These are phyloP conservation scores for Alloteropsis semialata DNA, from an alignment of 176 grass and related monocot genomes.

Conservation along the genomic window DNA sequence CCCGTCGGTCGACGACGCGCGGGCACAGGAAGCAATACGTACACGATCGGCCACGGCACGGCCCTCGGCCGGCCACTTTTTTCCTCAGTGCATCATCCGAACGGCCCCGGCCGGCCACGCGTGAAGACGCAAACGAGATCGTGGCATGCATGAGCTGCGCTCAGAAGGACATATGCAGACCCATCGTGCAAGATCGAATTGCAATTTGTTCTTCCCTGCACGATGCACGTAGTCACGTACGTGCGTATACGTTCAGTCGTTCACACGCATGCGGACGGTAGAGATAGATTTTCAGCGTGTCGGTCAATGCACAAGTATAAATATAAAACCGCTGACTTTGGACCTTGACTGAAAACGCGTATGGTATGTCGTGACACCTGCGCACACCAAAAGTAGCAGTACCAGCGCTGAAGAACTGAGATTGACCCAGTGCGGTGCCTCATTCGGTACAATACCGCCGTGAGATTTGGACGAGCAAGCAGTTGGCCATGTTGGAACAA, in stretches of 20 bases:
- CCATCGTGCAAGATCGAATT: not conserved
- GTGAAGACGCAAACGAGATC: not conserved
- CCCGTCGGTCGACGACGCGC: slow-evolving; percentile 20
- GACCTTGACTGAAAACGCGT: not conserved
- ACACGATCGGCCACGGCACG: too few species aligned
- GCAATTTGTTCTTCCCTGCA: not conserved
- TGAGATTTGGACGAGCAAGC: too few species aligned
- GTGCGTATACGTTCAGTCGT: not conserved
- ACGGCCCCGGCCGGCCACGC: not conserved
- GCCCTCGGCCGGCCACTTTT: too few species aligned
- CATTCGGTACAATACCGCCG: not conserved
- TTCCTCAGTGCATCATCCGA: too few species aligned
- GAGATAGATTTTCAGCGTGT: not conserved
- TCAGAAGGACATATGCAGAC: too few species aligned
- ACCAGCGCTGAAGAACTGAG: not conserved
- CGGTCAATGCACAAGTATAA: not conserved
- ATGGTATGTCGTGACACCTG: not conserved
- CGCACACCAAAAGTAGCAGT: not conserved
- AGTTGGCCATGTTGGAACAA: too few species aligned
- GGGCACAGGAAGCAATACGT: slow-evolving; percentile 39
- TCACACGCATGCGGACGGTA: not conserved
- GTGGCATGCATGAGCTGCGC: not conserved
- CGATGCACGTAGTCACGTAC: too few species aligned
- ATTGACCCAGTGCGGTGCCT: not conserved
- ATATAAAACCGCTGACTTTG: not conserved